Evolutionary conservation across 257 asterid species (phyloP).

Genomic region (Lycium barbarum): DNA sequence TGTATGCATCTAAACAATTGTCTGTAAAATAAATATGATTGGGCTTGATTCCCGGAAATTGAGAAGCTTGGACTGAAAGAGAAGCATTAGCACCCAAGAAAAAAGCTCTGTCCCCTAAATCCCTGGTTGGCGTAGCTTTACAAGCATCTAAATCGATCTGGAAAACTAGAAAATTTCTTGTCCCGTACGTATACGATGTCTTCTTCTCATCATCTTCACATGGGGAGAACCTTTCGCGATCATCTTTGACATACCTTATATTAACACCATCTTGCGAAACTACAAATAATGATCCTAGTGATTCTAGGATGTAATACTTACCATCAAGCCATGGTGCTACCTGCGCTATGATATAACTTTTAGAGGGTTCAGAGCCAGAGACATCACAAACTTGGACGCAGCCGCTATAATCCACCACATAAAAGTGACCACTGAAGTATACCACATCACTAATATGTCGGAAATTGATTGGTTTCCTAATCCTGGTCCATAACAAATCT

Average conservation of each 20-base stretch:
- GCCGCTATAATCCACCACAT: neutral
- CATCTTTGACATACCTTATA: neutral
- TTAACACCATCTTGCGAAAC: conserved; percentile 11
- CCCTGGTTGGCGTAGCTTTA: neutral
- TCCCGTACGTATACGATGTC: neutral
- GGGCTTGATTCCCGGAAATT: conserved; percentile 3
- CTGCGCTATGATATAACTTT: neutral
- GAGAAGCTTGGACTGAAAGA: conserved; percentile 26
- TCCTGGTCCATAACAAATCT: conserved; percentile 21
- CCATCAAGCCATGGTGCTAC: neutral
- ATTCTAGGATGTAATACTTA: conserved; percentile 14
- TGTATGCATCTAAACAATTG: neutral
- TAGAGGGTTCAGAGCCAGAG: neutral
- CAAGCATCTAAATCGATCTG: conserved; percentile 4
- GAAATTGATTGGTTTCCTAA: neutral
- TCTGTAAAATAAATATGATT: conserved; percentile 25
- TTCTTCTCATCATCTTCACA: neutral
- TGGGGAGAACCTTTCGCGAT: neutral
- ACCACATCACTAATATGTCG: conserved; percentile 2
- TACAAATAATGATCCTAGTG: conserved; percentile 21
- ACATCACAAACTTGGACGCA: neutral
- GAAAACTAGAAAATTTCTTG: conserved; percentile 21
- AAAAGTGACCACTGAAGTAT: neutral
- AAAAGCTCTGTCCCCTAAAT: conserved; percentile 6
- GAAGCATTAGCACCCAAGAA: conserved; percentile 17